Percentiles rank a stretch among this genome's conserved stretches.
phyloP scores from a whole-genome alignment of 352 stramenopile species.

The Phytophthora crassamura region DNA sequence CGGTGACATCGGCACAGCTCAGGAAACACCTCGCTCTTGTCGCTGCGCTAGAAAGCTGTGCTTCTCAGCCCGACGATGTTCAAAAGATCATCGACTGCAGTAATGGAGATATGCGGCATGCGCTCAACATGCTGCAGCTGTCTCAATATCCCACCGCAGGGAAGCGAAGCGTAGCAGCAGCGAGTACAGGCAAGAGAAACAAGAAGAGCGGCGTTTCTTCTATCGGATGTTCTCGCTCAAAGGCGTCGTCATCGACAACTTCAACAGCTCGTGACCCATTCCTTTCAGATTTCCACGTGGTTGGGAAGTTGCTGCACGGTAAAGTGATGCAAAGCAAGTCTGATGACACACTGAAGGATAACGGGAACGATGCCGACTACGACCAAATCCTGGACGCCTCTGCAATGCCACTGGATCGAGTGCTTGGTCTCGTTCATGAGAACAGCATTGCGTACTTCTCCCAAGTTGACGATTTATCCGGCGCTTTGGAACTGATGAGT shows the following conservation, averaged over 20 bases:
- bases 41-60: conserved; percentile 42
- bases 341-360: conserved; percentile 8
- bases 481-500: conserved; percentile 77
- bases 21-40: conserved; percentile 71
- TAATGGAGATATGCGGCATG: conserved; percentile 81
- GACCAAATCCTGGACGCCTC: conserved; percentile 65
- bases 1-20: conserved; percentile 75
- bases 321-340: conserved; percentile 49
- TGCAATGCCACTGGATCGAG: conserved; percentile 58
- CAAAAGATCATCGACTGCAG: conserved; percentile 64
- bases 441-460: conserved; percentile 81
- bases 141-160: conserved; percentile 23
- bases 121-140: conserved; percentile 82
- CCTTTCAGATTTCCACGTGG: conserved; percentile 80
- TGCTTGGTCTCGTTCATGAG: conserved; percentile 74
- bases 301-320: conserved; percentile 82
- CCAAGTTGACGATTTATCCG: conserved; percentile 70
- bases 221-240: not conserved
- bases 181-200: conserved; percentile 16
- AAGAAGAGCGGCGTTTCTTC: conserved; percentile 7
- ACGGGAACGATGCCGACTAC: conserved; percentile 30
- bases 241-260: conserved; percentile 3
- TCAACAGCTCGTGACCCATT: conserved; percentile 66
- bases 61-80: conserved; percentile 42
- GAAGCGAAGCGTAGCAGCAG: conserved; percentile 3